Evolutionary conservation across 495 filamentous ascomycete genomes (phyloP), one percentile per base, ranked within the genome.

Genomic region (Neurospora africana): DNA sequence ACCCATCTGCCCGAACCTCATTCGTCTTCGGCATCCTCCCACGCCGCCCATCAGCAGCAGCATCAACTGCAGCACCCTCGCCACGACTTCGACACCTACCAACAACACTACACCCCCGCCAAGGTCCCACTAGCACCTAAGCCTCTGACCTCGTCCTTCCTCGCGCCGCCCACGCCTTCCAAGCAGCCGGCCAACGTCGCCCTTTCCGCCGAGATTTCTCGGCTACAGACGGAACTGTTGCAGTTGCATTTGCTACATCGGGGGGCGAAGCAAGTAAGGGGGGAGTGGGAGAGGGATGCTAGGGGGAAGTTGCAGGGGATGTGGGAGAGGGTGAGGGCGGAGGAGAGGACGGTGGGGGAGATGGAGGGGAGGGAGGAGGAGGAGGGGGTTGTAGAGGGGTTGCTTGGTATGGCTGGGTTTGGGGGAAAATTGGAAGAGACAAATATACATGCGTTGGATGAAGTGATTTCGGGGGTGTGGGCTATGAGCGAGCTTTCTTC

Each of bases 181-280:
- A 88, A 85, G 75, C 79, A 82, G 37, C 86, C 86, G 15, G 79
- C 81, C 70, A 88, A 87, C 74, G 79, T 87, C 21, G 84, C 84
- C 35, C 72, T 86, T 69, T 86, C 88, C 1, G 86, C 88, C 68
- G 90, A 92, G 76, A 86, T 86, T 6, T 83, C 86, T 44, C 83
- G 86, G 27, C 76, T 92, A 37, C 91, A 93, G 76, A 88, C 89
- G 0, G 91, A 94, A 75, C 84, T 95, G 27, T 81, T 93, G 30
- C 91, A 93, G 76, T 81, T 94, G 6, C 88, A 89, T 76, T 82
- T 94, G 11, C 81, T 94, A 15, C 91, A 92, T 81, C 85, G 83
- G 69, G 79, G 79, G 67, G 83, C 84, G 19, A 71, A 73, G 9
- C 70, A 43, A 13, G 78, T 79, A 47, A 74, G 72, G 11, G 68